Evolutionary conservation across 2,329 filamentous ascomycete genomes (phyloP).

Genomic region (Xylariaceae sp.): DNA sequence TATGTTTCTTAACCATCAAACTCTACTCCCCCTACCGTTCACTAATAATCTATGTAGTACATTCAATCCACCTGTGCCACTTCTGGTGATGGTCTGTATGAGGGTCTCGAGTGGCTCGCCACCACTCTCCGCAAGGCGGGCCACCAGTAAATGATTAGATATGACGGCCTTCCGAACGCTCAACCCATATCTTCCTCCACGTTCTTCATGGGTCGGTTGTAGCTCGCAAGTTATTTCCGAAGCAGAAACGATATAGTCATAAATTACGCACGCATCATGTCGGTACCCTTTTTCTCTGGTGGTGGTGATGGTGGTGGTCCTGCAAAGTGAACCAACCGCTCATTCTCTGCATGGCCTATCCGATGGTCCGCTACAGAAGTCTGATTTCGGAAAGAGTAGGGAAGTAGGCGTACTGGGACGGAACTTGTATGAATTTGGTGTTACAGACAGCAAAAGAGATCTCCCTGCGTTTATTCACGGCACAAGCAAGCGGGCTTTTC

Average conservation of each 20-base stretch:
- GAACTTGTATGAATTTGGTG: conserved; percentile 48
- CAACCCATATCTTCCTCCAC: conserved; percentile 51
- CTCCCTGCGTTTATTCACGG: conserved; percentile 35
- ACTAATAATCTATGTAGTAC: conserved; percentile 66
- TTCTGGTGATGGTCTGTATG: conserved; percentile 98
- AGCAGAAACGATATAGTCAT: conserved; percentile 62
- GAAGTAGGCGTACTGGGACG: conserved; percentile 46
- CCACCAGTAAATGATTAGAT: conserved; percentile 61
- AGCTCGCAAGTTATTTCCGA: conserved; percentile 62
- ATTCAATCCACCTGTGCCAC: conserved; percentile 99
- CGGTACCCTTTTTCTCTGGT: conserved; percentile 39
- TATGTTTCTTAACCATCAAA: conserved; percentile 61
- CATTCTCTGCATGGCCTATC: conserved; percentile 30
- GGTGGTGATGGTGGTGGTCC: conserved; percentile 29
- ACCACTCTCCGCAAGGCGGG: conserved; percentile 80
- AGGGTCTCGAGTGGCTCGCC: conserved; percentile 95
- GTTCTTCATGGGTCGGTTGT: conserved; percentile 62
- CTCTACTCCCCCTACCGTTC: not conserved
- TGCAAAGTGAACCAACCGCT: conserved; percentile 37
- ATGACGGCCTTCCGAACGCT: conserved; percentile 47
- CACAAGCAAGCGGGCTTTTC: conserved; percentile 30
- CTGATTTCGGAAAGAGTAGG: conserved; percentile 44
- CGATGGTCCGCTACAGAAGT: conserved; percentile 38
- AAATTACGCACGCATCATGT: conserved; percentile 50
- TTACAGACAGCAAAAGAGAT: conserved; percentile 42